A percentile compares a stretch with the other conserved stretches of the same genome.
Evolutionary conservation across 2,329 filamentous ascomycete species (phyloP).

Genomic region (Penicillium glabrum): DNA sequence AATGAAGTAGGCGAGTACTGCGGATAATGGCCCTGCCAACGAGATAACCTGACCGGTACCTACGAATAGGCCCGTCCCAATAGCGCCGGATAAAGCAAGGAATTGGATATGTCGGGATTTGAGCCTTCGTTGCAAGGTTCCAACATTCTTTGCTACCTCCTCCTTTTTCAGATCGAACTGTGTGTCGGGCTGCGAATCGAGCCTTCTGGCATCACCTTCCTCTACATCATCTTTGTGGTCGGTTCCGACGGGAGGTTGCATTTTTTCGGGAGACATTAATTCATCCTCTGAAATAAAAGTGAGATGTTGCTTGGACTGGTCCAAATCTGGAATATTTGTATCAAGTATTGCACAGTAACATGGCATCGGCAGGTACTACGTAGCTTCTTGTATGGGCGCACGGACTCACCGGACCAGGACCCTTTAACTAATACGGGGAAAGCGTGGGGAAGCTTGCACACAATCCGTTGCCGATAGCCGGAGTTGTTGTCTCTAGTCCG

Average conservation of each 20-base stretch:
- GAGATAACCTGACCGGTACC: constrained; percentile 35
- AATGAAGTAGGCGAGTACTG: constrained; percentile 36
- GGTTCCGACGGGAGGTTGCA: background rate
- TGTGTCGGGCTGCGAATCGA: background rate
- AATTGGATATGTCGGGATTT: constrained; percentile 42
- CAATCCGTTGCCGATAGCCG: background rate
- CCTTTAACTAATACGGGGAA: background rate
- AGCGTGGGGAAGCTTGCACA: background rate
- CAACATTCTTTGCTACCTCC: constrained; percentile 7
- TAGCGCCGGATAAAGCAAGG: constrained; percentile 37
- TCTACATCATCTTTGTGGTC: background rate
- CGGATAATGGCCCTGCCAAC: constrained; percentile 33
- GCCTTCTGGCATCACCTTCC: background rate
- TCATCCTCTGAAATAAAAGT: background rate
- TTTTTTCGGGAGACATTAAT: background rate
- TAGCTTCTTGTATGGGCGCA: background rate
- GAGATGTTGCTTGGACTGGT: background rate
- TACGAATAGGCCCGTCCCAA: constrained; percentile 37
- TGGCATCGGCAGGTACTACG: background rate
- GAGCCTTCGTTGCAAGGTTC: constrained; percentile 36
- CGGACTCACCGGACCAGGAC: background rate
- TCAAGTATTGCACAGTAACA: background rate
- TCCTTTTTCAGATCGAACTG: background rate
- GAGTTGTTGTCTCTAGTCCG: background rate
- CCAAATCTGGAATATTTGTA: background rate